Evolutionary conservation across 2,329 filamentous ascomycete species (phyloP), one percentile per base, ranked within the genome.

Genomic region (Pyricularia sp.): DNA sequence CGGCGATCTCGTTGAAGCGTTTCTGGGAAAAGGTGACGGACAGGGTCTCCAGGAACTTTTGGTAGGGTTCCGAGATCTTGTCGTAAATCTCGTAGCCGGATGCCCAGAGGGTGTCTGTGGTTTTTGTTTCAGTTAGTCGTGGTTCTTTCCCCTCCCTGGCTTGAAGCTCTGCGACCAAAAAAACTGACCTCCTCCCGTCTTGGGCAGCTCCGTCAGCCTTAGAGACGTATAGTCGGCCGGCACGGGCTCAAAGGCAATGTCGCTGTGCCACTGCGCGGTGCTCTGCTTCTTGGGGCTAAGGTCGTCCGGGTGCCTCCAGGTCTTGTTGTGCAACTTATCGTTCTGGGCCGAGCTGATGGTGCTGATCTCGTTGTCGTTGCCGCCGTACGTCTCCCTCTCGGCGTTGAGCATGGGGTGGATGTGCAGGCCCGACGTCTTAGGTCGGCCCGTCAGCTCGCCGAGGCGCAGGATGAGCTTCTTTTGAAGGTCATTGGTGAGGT

Each of bases 1-100:
- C 77, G 0, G 85, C 85, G 9, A 82, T 78, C 20, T 83, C 76
- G 69, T 80, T 79, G 76, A 87, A 88, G 1, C 76, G 75, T 0
- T 84, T 83, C 72, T 84, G 80, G 0, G 81, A 81, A 71, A 83
- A 84, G 0, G 84, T 86, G 3, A 83, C 88, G 0, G 85, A 89
- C 9, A 90, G 76, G 0, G 77, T 76, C 68, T 90, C 87, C 31
- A 90, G 80, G 75, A 90, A 89, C 28, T 78, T 78, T 69, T 85
- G 85, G 68, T 85, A 85, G 0, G 85, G 79, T 2, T 80, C 78
- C 4, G 85, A 88, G 69, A 91, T 80, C 31, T 86, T 83, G 73
- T 91, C 88, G 73, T 89, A 91, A 14, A 90, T 77, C 72, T 90
- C 88, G 73, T 90, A 90, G 0, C 87, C 87, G 0, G 86, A 88